These are phyloP conservation scores for Cryptococcus hybrid DNA, from an alignment of 1,284 basidiomycete genomes.

Conservation along the genomic window DNA sequence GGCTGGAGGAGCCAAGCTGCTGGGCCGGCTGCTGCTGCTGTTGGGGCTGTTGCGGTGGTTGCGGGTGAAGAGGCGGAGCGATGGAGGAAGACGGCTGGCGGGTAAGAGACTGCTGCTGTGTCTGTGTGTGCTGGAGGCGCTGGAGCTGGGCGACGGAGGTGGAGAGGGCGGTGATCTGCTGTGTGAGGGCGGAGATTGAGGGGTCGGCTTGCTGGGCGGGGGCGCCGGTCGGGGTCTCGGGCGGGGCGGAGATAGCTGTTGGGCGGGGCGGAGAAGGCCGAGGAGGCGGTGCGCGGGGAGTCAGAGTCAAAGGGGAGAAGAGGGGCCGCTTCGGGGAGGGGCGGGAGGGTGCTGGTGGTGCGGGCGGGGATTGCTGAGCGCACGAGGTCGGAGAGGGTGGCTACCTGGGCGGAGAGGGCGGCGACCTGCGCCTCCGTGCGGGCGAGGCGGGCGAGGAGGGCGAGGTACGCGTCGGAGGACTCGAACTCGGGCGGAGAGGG, in stretches of 20 bases:
- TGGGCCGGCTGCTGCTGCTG: background rate
- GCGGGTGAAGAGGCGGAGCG: background rate
- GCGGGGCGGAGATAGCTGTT: conserved; percentile 7
- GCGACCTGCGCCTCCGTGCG: conserved; percentile 35
- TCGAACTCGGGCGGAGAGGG: conserved; percentile 8
- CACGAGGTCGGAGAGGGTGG: conserved; percentile 26
- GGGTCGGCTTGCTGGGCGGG: background rate
- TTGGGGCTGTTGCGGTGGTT: background rate
- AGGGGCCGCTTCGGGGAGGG: background rate
- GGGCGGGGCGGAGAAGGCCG: background rate
- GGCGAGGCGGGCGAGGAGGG: conserved; percentile 31
- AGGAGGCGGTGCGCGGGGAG: background rate
- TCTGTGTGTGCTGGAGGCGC: conserved; percentile 29
- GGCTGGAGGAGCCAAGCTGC: conserved; percentile 1
- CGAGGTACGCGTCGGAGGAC: conserved; percentile 31
- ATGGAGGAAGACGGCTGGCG: conserved; percentile 11
- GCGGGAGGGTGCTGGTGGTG: background rate
- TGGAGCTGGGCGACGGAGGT: conserved; percentile 76
- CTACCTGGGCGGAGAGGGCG: conserved; percentile 37
- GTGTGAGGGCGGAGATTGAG: conserved; percentile 64
- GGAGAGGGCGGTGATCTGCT: conserved; percentile 75
- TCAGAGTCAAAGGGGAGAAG: conserved; percentile 15
- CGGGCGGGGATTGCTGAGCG: conserved; percentile 10
- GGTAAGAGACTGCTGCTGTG: conserved; percentile 9
- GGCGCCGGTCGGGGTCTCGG: background rate